Evolutionary conservation across 257 asterid species (phyloP), one percentile per base, ranked within the genome.

Genomic region (Nicotiana tomentosiformis): DNA sequence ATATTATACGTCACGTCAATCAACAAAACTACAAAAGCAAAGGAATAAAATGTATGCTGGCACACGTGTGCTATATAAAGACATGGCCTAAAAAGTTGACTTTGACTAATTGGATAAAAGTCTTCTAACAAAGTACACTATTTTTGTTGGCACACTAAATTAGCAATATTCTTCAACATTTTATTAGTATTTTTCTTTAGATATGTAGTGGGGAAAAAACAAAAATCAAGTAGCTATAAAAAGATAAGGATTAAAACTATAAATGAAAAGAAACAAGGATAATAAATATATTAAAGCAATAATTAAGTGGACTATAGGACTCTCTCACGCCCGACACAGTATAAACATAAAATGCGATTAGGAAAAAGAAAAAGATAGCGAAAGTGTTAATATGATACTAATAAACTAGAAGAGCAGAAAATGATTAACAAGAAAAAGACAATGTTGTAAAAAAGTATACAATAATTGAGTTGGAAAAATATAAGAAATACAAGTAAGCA

Each of bases 81-180:
- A 68, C 43, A 82, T 57, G 65, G 66, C 83, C 81, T 20, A 64
- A 85, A 85, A 83, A 7, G 68, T 82, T 84, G 89, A 85, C 86
- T 77, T 83, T 69, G 84, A 85, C 82, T 53, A 60, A 29, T 20
- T 10, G 4, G 10, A 4, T n/a, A 23, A 43, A 66, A 64, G 35
- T 39, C 81, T 14, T 30, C 37, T 82, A 49, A 60, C 76, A 30
- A 80, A 77, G 67, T 49, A 11, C 85, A 78, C 66, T 56, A 83
- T 26, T 66, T 87, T 82, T 82, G 87, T 88, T 79, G 62, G 74
- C 80, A 83, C 57, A 14, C 84, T 35, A 29, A 82, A 80, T 72
- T 57, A 64, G 8, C n/a, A 82, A 68, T 57, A 37, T 1, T 49
- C 0, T 33, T 49, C 39, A 46, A 46, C 61, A 6, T 26, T 74